Evolutionary conservation across 108 stramenopile genomes (phyloP).

Genomic region (Aurantiochytrium sp.): DNA sequence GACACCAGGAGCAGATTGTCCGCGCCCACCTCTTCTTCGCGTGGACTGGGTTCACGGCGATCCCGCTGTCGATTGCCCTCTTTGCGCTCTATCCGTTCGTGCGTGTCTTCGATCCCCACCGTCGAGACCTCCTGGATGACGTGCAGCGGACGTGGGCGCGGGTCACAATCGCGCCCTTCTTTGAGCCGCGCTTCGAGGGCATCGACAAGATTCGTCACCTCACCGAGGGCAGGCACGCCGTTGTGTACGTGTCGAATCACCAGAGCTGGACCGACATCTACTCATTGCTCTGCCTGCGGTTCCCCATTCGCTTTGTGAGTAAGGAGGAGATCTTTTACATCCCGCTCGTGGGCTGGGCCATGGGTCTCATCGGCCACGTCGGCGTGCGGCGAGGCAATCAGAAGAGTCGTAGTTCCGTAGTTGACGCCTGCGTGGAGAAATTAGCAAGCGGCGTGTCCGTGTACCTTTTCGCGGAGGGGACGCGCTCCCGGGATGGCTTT

Average conservation of each 20-base stretch:
- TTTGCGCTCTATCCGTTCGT: not conserved
- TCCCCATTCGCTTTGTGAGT: slow-evolving; percentile 48
- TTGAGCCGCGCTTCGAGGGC: not conserved
- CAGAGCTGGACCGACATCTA: slow-evolving; percentile 64
- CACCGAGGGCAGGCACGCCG: not conserved
- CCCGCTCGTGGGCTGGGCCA: slow-evolving; percentile 54
- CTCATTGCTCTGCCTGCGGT: not conserved
- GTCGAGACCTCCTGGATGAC: not conserved
- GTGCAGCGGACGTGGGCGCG: not conserved
- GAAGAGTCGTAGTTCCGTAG: not conserved
- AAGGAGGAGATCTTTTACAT: slow-evolving; percentile 59
- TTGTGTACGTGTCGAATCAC: slow-evolving; percentile 55
- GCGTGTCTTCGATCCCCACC: not conserved
- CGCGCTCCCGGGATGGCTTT: slow-evolving; percentile 51
- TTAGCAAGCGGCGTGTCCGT: slow-evolving; percentile 46
- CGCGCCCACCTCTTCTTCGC: slow-evolving; percentile 6
- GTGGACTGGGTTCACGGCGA: not conserved
- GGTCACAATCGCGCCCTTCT: not conserved
- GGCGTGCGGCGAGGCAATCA: slow-evolving; percentile 39
- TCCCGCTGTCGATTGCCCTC: not conserved
- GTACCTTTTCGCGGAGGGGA: slow-evolving; percentile 55
- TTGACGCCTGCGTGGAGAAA: slow-evolving; percentile 34
- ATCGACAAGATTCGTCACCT: not conserved
- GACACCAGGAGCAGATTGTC: slow-evolving; percentile 9
- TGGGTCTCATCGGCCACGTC: slow-evolving; percentile 52